Percentiles rank a stretch among this genome's conserved stretches.
Conservation (phyloP, 2,329 filamentous ascomycete species). For the Diaporthe capsici region DNA sequence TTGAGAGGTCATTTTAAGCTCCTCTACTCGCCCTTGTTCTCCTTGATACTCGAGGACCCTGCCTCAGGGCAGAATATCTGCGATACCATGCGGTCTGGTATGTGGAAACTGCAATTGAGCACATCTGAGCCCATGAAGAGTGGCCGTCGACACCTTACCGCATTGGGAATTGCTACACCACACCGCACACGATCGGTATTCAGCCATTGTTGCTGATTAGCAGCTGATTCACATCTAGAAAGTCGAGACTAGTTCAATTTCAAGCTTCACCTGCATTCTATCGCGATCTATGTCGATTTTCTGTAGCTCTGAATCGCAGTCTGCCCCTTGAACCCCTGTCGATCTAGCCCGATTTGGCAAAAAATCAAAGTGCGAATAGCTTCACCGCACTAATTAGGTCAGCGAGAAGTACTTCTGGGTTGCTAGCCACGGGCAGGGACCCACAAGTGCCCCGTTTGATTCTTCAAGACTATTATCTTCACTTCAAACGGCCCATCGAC, state of each 20-base stretch:
- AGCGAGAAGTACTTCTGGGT: background rate
- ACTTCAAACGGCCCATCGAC: background rate
- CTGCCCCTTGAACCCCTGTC: background rate
- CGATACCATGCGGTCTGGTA: background rate
- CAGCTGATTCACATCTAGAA: background rate
- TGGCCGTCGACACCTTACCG: too few relatives aligned
- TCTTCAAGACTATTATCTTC: background rate
- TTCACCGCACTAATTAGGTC: background rate
- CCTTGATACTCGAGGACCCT: background rate
- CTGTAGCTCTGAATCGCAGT: too few relatives aligned
- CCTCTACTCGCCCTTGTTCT: background rate
- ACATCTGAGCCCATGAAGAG: background rate
- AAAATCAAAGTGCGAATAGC: background rate
- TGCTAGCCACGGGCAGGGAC: background rate
- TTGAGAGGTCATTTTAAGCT: background rate
- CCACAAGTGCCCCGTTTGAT: background rate
- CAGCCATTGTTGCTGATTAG: background rate
- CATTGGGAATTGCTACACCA: background rate
- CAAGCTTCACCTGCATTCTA: too few relatives aligned
- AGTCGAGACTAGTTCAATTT: background rate
- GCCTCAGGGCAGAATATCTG: background rate
- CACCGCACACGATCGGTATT: background rate
- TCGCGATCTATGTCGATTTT: too few relatives aligned
- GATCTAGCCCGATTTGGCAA: background rate
- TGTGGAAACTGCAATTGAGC: background rate